Percentiles rank a stretch among this genome's conserved stretches.
Evolutionary conservation across 2,329 filamentous ascomycete genomes (phyloP).

Genomic region (Trichoderma simmonsii): DNA sequence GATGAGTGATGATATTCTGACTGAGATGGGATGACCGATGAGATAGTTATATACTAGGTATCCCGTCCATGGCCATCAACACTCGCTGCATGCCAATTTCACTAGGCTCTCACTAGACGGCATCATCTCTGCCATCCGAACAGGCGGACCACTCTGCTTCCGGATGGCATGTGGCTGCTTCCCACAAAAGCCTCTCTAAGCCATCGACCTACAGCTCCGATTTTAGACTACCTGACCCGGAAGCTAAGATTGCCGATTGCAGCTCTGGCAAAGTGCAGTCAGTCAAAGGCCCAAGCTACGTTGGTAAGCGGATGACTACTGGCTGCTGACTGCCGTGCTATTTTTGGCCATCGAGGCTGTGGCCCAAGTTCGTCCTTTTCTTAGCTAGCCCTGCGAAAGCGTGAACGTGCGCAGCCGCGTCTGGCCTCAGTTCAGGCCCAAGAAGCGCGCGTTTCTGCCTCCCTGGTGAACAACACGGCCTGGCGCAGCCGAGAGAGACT

Average conservation of each 20-base stretch:
- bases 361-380: neutral
- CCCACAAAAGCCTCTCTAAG: conserved; percentile 9
- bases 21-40: neutral
- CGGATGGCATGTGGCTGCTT: conserved; percentile 7
- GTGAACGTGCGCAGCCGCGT: neutral
- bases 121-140: neutral
- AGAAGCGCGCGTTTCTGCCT: conserved; percentile 1
- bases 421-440: neutral
- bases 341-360: conserved; percentile 13
- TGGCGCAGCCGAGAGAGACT: neutral
- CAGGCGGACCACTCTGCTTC: neutral
- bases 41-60: neutral
- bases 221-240: conserved; percentile 14
- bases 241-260: conserved; percentile 7
- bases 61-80: neutral
- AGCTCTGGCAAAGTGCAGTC: neutral
- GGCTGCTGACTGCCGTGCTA: conserved; percentile 7
- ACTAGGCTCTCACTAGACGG: neutral
- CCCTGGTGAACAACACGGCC: neutral
- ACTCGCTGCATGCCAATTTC: neutral
- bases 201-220: neutral
- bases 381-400: neutral
- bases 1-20: neutral
- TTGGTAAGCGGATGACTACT: conserved; percentile 17
- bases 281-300: neutral